Evolutionary conservation across 495 filamentous ascomycete species (phyloP).

Genomic region (Penicillium longicatenatum): DNA sequence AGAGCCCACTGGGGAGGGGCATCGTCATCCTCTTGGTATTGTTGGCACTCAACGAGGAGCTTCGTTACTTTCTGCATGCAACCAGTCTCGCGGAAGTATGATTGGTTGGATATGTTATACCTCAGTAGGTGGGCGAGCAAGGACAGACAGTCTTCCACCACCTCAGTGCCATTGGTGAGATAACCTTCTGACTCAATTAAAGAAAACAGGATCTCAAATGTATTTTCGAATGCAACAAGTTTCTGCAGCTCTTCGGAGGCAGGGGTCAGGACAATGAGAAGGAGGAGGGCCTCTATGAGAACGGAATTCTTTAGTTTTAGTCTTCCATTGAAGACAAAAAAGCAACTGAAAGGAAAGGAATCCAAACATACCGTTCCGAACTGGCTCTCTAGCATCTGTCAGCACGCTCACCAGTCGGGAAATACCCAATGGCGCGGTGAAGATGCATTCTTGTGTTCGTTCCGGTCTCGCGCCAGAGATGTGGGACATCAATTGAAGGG

Average conservation of each 20-base stretch:
- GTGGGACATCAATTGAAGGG: conserved; percentile 83
- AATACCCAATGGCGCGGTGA: conserved; percentile 84
- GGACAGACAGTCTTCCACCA: conserved; percentile 93
- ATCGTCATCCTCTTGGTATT: conserved; percentile 56
- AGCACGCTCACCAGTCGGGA: conserved; percentile 80
- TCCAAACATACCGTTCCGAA: conserved; percentile 72
- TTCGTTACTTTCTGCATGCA: conserved; percentile 73
- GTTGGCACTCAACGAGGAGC: conserved; percentile 65
- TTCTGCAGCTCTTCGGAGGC: conserved; percentile 86
- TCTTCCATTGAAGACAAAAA: background rate
- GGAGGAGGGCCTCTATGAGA: conserved; percentile 60
- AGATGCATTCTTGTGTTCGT: conserved; percentile 93
- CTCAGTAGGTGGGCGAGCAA: conserved; percentile 88
- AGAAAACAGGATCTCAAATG: conserved; percentile 81
- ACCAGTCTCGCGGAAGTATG: conserved; percentile 88
- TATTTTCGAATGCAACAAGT: conserved; percentile 90
- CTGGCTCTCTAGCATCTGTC: conserved; percentile 83
- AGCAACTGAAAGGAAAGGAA: background rate
- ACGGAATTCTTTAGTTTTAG: conserved; percentile 16
- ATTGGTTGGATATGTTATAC: conserved; percentile 89
- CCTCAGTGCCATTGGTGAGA: conserved; percentile 80
- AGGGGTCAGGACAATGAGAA: conserved; percentile 69
- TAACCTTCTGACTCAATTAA: conserved; percentile 83
- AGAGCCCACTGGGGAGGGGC: conserved; percentile 71
- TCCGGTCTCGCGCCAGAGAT: conserved; percentile 86